Evolutionary conservation across 306 rosid genomes (phyloP), one percentile per base, ranked within the genome.

Genomic region (Quercus agrifolia): DNA sequence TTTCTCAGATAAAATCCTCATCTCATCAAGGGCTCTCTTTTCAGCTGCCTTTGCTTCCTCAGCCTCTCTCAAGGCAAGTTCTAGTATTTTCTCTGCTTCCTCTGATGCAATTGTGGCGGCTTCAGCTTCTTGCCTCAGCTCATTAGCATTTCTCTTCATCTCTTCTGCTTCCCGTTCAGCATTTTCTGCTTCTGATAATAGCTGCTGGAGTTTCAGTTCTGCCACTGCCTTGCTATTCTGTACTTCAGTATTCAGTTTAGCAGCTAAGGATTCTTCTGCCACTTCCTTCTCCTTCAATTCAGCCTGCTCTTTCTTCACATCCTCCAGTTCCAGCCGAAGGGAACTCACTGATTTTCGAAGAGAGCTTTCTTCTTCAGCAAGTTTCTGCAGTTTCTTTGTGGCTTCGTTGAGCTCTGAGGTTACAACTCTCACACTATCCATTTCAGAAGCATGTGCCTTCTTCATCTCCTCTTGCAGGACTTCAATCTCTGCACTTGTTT

Each of bases 401-500:
- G 96, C 90, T 84, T 91, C 92, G 59, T 81, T 87, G 59, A 92
- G 93, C 80, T 92, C 92, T 33, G 77, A 66, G 13, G 92, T 86
- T 15, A 89, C 70, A 15, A 70, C 74, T 75, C 85, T 88, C 59
- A 88, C 82, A 0, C 90, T 71, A 17, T 88, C 87, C 94, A 92
- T 92, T 83, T 89, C 92, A 57, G 84, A 77, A 69, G 88, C 91
- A 78, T 92, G 98, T 5, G 85, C 74, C 83, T 81, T 85, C 78
- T 71, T 88, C 89, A 92, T 88, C 76, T 90, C 79, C 84, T 82
- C 90, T 77, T 88, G 96, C 4, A 87, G 68, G 56, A 38, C 77
- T 62, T 91, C 97, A 61, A 94, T 86, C 78, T 87, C 96, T 2
- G 78, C 85, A 21, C 54, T 87, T 56, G 91, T 85, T 77, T 90